A percentile compares a stretch with the other conserved stretches of the same genome.
These are phyloP conservation scores for Herpetomonas tarakana DNA, from an alignment of 208 protist genomes.

Conservation along the genomic window DNA sequence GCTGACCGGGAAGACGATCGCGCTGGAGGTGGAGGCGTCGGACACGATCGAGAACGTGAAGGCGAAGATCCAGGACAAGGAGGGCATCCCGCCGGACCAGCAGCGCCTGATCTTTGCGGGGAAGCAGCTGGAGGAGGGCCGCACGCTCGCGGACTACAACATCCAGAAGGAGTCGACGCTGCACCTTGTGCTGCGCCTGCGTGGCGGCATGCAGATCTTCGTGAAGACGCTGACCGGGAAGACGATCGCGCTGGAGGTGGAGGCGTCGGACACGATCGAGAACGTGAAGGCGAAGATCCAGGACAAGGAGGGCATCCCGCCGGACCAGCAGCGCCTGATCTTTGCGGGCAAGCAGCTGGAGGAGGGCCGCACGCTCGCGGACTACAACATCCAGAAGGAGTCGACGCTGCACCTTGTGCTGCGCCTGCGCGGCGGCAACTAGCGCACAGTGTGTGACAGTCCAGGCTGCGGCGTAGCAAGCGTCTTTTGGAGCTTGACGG, in stretches of 20 bases:
- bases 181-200: conserved; percentile 98
- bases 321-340: conserved; percentile 93
- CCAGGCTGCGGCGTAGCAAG: no score
- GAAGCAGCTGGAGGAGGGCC: conserved; percentile 98
- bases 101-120: conserved; percentile 94
- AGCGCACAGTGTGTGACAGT: no score
- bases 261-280: conserved; percentile 96
- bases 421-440: conserved; percentile 83
- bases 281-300: conserved; percentile 99
- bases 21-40: conserved; percentile 95
- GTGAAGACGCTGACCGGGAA: conserved; percentile 97
- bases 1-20: conserved; percentile 98
- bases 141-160: conserved; percentile 92
- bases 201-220: conserved; percentile 95
- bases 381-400: conserved; percentile 63
- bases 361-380: conserved; percentile 96
- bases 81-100: conserved; percentile 95
- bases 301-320: conserved; percentile 98
- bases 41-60: conserved; percentile 98
- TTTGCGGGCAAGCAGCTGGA: conserved; percentile 98
- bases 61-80: conserved; percentile 99
- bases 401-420: conserved; percentile 99
- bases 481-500: no score
- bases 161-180: conserved; percentile 92
- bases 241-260: conserved; percentile 98